These are phyloP conservation scores for Lipomyces lipofer DNA, from an alignment of 805 yeast genomes.

Conservation along the genomic window DNA sequence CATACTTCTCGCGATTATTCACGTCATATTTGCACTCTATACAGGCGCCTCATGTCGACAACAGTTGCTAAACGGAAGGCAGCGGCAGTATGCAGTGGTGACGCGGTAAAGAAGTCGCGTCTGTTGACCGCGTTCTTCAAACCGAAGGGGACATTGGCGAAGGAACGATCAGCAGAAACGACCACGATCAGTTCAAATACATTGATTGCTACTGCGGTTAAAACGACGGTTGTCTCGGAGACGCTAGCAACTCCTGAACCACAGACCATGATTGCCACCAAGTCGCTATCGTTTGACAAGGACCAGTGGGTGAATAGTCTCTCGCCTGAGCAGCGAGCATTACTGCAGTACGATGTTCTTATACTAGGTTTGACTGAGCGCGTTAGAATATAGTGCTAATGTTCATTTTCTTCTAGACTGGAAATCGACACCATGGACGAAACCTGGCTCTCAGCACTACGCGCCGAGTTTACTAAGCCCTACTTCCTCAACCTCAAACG, in stretches of 20 bases:
- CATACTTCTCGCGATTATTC: constrained; percentile 3
- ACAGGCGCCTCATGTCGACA: constrained; percentile 1
- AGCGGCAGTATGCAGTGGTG: background rate
- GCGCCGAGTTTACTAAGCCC: constrained; percentile 75
- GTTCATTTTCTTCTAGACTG: constrained; percentile 40
- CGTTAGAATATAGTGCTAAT: too few species aligned
- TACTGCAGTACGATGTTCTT: constrained; percentile 45
- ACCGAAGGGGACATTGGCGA: background rate
- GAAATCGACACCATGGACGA: constrained; percentile 73
- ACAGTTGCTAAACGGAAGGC: constrained; percentile 17
- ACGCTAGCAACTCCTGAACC: background rate
- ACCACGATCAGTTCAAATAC: background rate
- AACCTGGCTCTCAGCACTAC: constrained; percentile 73
- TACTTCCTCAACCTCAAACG: constrained; percentile 74
- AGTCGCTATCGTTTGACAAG: constrained; percentile 47
- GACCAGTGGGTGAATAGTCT: constrained; percentile 52
- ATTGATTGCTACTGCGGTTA: background rate
- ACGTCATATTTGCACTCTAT: background rate
- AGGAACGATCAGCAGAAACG: constrained; percentile 1
- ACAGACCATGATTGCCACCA: background rate
- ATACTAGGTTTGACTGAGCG: constrained; percentile 33
- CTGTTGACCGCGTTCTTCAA: constrained; percentile 21
- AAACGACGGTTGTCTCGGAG: background rate
- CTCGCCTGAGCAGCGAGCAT: constrained; percentile 48
- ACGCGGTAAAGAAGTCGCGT: constrained; percentile 13